A percentile compares a stretch with the other conserved stretches of the same genome.
phyloP scores from a whole-genome alignment of 306 rosid genomes.

The Trifolium repens region DNA sequence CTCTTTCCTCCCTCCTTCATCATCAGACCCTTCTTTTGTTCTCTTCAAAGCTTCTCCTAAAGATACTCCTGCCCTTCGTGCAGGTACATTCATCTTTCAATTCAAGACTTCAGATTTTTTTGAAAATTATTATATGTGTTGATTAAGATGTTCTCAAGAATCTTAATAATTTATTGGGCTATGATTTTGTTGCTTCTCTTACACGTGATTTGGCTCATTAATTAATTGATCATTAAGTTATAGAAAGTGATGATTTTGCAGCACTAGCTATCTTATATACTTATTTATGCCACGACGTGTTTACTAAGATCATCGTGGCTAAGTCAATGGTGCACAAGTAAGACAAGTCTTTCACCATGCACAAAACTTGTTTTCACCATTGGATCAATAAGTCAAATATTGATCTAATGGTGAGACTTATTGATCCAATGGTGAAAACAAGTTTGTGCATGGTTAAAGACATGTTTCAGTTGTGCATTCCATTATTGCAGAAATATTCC shows the following conservation, averaged over 20 bases:
- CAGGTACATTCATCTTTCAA: slow-evolving; percentile 59
- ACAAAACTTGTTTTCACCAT: too few species aligned
- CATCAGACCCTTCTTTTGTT: slow-evolving; percentile 82
- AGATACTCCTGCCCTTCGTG: slow-evolving; percentile 99
- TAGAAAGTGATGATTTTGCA: slow-evolving; percentile 17
- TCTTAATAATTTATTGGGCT: background rate
- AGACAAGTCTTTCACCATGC: too few species aligned
- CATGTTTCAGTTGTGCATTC: too few species aligned
- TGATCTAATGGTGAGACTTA: too few species aligned
- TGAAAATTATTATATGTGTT: background rate
- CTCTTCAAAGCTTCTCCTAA: slow-evolving; percentile 78
- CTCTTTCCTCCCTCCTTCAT: slow-evolving; percentile 73
- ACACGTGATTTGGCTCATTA: background rate
- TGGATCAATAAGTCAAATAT: too few species aligned
- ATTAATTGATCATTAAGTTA: slow-evolving; percentile 1
- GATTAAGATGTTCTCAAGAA: background rate
- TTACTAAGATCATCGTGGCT: too few species aligned
- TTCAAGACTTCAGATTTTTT: background rate
- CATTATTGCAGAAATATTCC: too few species aligned
- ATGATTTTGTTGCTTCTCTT: too few species aligned
- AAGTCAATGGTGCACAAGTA: too few species aligned
- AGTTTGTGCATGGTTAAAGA: too few species aligned
- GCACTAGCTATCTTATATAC: background rate
- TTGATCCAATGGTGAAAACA: too few species aligned
- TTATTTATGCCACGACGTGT: too few species aligned